Conservation (phyloP, 2,329 filamentous ascomycete species). For the Xylariaceae sp. region DNA sequence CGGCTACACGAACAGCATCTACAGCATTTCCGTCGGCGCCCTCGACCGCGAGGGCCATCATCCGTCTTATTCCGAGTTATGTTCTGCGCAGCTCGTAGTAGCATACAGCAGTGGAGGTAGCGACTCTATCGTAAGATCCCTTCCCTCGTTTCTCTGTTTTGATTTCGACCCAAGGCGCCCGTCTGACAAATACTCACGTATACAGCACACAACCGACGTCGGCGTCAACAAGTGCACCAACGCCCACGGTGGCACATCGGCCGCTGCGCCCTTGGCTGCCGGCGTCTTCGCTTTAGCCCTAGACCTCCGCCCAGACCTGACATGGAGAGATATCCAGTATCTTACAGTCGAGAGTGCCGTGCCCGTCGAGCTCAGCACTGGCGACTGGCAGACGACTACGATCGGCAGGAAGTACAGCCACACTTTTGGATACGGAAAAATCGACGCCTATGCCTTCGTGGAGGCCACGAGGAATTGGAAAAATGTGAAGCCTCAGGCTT, state of each 20-base stretch:
- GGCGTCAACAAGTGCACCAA: slow-evolving; percentile 73
- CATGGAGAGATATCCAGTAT: slow-evolving; percentile 93
- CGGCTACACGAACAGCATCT: slow-evolving; percentile 98
- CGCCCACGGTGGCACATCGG: slow-evolving; percentile 90
- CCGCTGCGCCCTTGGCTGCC: slow-evolving; percentile 85
- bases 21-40: slow-evolving; percentile 93
- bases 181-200: too few species aligned
- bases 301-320: slow-evolving; percentile 76
- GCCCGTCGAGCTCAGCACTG: slow-evolving; percentile 65
- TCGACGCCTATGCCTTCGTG: slow-evolving; percentile 81
- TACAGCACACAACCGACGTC: slow-evolving; percentile 85
- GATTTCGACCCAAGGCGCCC: too few species aligned
- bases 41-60: slow-evolving; percentile 84
- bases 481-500: slow-evolving; percentile 89
- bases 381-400: slow-evolving; percentile 75
- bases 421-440: slow-evolving; percentile 91
- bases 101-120: slow-evolving; percentile 90
- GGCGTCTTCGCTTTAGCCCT: slow-evolving; percentile 88
- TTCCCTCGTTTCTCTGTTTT: not conserved
- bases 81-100: slow-evolving; percentile 90
- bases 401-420: slow-evolving; percentile 88
- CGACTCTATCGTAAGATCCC: slow-evolving; percentile 65
- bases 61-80: slow-evolving; percentile 93
- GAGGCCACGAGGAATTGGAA: slow-evolving; percentile 81
- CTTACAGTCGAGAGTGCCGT: slow-evolving; percentile 79